Base-by-base conservation (phyloP, 192 early-diverging fungal species). In the Linnemannia schmuckeri region DNA sequence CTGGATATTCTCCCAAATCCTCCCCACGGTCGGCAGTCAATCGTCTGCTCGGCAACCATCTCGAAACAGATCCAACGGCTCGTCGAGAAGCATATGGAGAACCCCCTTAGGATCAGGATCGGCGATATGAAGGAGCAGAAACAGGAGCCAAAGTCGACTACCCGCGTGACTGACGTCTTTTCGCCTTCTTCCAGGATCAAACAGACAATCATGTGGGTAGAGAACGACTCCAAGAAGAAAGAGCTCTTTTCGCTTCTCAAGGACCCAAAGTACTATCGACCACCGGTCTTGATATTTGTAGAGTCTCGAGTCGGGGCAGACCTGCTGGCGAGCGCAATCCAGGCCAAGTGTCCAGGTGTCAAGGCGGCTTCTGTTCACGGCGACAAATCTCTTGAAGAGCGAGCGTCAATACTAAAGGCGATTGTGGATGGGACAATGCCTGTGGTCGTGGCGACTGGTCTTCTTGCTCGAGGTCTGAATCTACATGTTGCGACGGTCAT, bases 201-300 rank as follows among this genome's bases (percentile, higher is more conserved):
- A 35, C 92, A 93, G 44, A 93, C 92, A 7, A 75, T 93, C 49
- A 66, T 93, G 9, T 93, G 92, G 92, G 89, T 93, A 1, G 91
- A 92, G 47, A 92, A 92, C 71, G 79, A 80, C 3, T 90, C 88
- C 38, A 93, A 93, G 80, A 85, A 89, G 57, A 93, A 93, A 42
- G 82, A 88, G n/a, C 80, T 93, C 0, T 87, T 92, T 40, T 92
- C 91, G 8, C 82, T 93, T 61, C 76, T 93, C 9, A 88, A 82
- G 37, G 88, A 93, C 33, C 88, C 91, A 33, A 92, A 87, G 17
- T 93, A 93, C 68, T 92, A 83, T 44, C 75, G 76, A 3, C 91
- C 91, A 9, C 92, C 92, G 9, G 88, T 92, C 15, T 66, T 93
- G 49, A 73, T 93, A 8, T 93, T 92, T 88, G 92, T 93, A 1